Conservation (phyloP, 768 basidiomycete genomes). For the Boletellus ananiceps region DNA sequence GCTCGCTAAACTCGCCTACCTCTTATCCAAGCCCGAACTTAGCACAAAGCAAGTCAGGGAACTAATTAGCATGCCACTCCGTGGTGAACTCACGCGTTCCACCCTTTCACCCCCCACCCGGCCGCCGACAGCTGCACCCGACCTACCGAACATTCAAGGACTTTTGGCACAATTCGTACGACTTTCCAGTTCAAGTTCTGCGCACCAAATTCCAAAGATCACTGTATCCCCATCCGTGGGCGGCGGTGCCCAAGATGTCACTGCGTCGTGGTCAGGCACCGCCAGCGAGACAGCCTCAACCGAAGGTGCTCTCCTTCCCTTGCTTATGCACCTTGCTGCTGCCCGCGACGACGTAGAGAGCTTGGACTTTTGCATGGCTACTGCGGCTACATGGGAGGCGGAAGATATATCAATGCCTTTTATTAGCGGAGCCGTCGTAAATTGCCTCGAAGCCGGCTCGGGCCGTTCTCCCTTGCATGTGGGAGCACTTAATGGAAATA, state of each 20-base stretch:
- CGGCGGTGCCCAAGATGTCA: slow-evolving; percentile 38
- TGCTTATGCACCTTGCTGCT: slow-evolving; percentile 75
- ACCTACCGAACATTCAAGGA: slow-evolving; percentile 57
- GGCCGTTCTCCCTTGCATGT: slow-evolving; percentile 76
- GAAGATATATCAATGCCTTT: slow-evolving; percentile 17
- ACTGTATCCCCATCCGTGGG: slow-evolving; percentile 30
- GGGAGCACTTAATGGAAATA: slow-evolving; percentile 66
- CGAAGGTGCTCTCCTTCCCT: slow-evolving; percentile 68
- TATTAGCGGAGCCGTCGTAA: slow-evolving; percentile 66
- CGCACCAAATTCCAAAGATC: slow-evolving; percentile 35
- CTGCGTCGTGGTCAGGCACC: slow-evolving; percentile 75
- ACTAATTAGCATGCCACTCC: slow-evolving; percentile 72
- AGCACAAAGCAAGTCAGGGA: slow-evolving; percentile 62
- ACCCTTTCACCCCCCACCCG: slow-evolving; percentile 41
- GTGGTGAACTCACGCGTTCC: slow-evolving; percentile 78
- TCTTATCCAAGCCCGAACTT: slow-evolving; percentile 83
- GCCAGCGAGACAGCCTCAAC: slow-evolving; percentile 68
- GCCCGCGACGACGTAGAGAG: slow-evolving; percentile 63
- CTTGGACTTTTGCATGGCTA: slow-evolving; percentile 53
- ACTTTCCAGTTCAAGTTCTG: slow-evolving; percentile 46
- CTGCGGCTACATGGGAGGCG: slow-evolving; percentile 22
- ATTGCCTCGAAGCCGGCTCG: slow-evolving; percentile 65
- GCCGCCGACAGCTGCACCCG: slow-evolving; percentile 37
- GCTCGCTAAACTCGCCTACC: slow-evolving; percentile 83
- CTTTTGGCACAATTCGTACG: slow-evolving; percentile 67